phyloP scores from a whole-genome alignment of 2,329 filamentous ascomycete genomes.

The Dactylellina sp. region DNA sequence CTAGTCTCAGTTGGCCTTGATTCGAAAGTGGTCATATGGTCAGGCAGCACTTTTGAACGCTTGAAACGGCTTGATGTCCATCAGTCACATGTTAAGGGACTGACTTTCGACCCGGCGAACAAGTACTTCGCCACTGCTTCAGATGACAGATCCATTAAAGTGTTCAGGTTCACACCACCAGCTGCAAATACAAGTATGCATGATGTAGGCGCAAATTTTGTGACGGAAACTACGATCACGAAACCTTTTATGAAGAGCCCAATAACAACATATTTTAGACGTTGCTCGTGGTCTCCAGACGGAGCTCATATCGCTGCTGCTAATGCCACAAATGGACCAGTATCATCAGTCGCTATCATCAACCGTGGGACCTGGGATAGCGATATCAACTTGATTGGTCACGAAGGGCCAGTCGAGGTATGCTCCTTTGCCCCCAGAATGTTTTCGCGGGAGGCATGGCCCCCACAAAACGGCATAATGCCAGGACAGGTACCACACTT shows the following conservation, averaged over 20 bases:
- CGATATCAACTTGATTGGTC: conserved; percentile 96
- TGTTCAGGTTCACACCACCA: conserved; percentile 93
- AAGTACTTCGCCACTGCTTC: conserved; percentile 99
- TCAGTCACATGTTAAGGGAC: conserved; percentile 97
- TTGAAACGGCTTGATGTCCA: conserved; percentile 92
- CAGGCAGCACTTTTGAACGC: conserved; percentile 96
- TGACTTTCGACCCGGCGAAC: conserved; percentile 97
- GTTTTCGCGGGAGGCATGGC: conserved; percentile 77
- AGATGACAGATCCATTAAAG: conserved; percentile 95
- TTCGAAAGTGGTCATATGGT: conserved; percentile 98
- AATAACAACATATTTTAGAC: conserved; percentile 93
- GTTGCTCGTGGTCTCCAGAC: conserved; percentile 97
- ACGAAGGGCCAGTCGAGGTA: conserved; percentile 96
- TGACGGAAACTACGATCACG: conserved; percentile 89
- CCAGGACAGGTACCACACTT: conserved; percentile 65
- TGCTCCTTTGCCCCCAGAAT: conserved; percentile 95
- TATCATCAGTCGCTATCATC: conserved; percentile 96
- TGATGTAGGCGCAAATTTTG: conserved; percentile 96
- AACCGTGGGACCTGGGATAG: conserved; percentile 92
- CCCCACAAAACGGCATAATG: conserved; percentile 63
- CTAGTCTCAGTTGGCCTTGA: conserved; percentile 95
- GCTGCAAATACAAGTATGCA: conserved; percentile 90
- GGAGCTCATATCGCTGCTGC: conserved; percentile 96
- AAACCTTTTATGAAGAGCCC: conserved; percentile 90
- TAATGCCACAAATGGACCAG: conserved; percentile 95